These are phyloP conservation scores for Solanum gracilifrons DNA, from an alignment of 257 asterid species.

Conservation along the genomic window DNA sequence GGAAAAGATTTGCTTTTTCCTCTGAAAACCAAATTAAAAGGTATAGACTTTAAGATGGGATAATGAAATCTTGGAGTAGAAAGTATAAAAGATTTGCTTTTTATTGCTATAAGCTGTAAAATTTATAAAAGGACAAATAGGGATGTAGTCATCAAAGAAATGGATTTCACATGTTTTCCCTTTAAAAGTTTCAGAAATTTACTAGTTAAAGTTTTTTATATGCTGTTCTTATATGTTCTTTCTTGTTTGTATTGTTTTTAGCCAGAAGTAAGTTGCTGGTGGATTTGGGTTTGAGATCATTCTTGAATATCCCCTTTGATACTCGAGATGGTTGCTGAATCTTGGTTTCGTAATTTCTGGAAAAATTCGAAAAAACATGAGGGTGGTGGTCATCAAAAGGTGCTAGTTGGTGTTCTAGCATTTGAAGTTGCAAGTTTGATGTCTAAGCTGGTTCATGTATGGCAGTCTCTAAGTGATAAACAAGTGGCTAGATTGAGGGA, in stretches of 20 bases:
- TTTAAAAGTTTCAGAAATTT: background rate
- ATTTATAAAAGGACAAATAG: background rate
- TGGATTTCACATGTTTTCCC: background rate
- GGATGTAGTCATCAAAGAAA: background rate
- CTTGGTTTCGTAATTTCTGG: constrained; percentile 81
- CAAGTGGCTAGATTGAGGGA: constrained; percentile 59
- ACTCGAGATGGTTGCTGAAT: constrained; percentile 56
- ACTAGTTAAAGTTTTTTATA: background rate
- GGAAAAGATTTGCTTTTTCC: background rate
- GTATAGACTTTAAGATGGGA: background rate
- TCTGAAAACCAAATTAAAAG: background rate
- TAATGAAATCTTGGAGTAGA: background rate
- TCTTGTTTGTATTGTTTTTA: background rate
- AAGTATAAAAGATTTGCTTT: background rate
- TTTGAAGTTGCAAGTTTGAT: constrained; percentile 86
- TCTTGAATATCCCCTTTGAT: background rate
- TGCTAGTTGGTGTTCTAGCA: constrained; percentile 64
- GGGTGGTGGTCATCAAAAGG: constrained; percentile 28
- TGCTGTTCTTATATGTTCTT: background rate
- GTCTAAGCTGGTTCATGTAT: constrained; percentile 74
- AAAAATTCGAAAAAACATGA: constrained; percentile 42
- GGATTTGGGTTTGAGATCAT: constrained; percentile 9
- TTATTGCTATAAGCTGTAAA: background rate
- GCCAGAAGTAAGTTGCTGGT: constrained; percentile 2
- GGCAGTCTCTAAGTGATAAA: constrained; percentile 72